Base-by-base conservation (phyloP, 352 stramenopile genomes). In the Globisporangium heterothallicum region DNA sequence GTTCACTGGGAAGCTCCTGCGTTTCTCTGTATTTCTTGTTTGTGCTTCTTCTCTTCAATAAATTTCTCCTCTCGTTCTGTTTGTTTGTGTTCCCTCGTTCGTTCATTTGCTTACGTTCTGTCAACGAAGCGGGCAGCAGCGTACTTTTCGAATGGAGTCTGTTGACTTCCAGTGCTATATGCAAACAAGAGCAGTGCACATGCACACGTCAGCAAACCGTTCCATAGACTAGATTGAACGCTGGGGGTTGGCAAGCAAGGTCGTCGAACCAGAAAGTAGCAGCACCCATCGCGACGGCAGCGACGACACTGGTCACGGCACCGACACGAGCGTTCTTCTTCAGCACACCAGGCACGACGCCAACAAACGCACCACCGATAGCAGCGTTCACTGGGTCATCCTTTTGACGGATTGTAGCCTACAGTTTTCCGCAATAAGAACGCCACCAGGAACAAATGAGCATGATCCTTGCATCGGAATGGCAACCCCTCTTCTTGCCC, bases 321-420 rank as follows among this genome's bases (percentile, higher is more conserved):
- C 59, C 77, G 21, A 89, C 58, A 42, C 81, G 81, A 38, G 80
- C 72, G 68, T 84, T 94, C 66, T 86, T 78, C 64, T 80, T 83
- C 45, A 90, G 50, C 12, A 94, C 74, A 19, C 68, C 84, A 0
- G 82, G 78, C 50, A 94, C 72, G 36, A 84, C 36, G 48, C 84
- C 84, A 19, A 81, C 78, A 12, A 83, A 52, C 19, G 75, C 66
- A 30, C 81, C 84, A 29, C 79, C 81, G 8, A 92, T 57, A 7
- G 61, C 78, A 18, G 84, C 68, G 58, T 92, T 94, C 47, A 86
- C 65, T 24, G 68, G 58, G 58, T 88, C 74, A 30, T 81, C 63
- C 64, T 87, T 86, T 63, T 86, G 78, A 46, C 81, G 78, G 42
- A 94, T 72, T 44, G 55, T 72, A 13, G 77, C 67, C 32, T 82